phyloP scores from a whole-genome alignment of 2,329 filamentous ascomycete genomes.

The Talaromyces sp. region DNA sequence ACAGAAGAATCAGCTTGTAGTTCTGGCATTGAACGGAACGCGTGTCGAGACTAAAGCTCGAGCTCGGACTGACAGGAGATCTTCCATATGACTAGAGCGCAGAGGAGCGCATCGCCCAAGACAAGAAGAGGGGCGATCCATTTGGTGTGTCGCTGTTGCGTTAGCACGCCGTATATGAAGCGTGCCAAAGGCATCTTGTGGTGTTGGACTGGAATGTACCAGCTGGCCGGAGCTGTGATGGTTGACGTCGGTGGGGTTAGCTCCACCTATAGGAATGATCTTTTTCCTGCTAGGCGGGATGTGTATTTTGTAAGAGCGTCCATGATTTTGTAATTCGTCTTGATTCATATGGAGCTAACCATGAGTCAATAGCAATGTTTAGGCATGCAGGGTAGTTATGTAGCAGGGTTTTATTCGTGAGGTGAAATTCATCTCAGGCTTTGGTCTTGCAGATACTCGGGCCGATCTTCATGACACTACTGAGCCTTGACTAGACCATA shows the following conservation, averaged over 20 bases:
- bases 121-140: conserved; percentile 71
- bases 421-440: too few relatives aligned
- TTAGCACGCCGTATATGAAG: conserved; percentile 46
- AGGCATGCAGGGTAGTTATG: too few relatives aligned
- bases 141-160: conserved; percentile 59
- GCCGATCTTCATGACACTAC: too few relatives aligned
- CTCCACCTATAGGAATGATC: neutral
- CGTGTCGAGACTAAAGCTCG: conserved; percentile 39
- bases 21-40: neutral
- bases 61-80: conserved; percentile 66
- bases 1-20: conserved; percentile 16
- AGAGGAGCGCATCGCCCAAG: conserved; percentile 70
- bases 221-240: conserved; percentile 20
- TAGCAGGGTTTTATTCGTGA: too few relatives aligned
- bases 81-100: conserved; percentile 74
- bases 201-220: conserved; percentile 17
- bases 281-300: too few relatives aligned
- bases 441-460: too few relatives aligned
- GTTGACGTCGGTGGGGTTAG: neutral
- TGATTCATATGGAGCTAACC: too few relatives aligned
- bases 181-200: conserved; percentile 37
- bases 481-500: too few relatives aligned
- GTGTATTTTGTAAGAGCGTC: too few relatives aligned
- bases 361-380: too few relatives aligned
- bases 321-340: too few relatives aligned